Base-by-base conservation (phyloP, 2,329 filamentous ascomycete genomes). In the Diplodia scrobiculata region DNA sequence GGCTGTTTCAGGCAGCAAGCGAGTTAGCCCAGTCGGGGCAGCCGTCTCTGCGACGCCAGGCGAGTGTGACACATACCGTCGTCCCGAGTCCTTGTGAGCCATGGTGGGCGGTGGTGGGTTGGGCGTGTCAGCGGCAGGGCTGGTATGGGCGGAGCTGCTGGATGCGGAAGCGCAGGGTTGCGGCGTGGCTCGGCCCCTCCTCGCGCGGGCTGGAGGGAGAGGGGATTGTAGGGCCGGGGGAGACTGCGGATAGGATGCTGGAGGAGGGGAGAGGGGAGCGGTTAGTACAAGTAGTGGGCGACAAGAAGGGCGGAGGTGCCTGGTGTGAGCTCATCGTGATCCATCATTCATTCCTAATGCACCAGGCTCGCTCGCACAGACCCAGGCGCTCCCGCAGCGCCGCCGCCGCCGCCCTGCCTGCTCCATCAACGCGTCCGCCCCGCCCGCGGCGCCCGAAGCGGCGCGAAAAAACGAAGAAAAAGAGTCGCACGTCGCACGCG, bases 1-100 rank as follows among this genome's bases (percentile, higher is more conserved):
- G 67, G 25, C 65, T 68, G 63, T 58, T 50, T 41, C 52, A 62
- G 51, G 63, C 63, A 58, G 17, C 48, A 21, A 64, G 34, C 63
- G 41, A 55, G 25, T 53, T 53, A 47, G 27, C 51, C 21, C 36
- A 7, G 36, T 65, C 14, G 29, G 10, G 7, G 9, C 5, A 17
- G 7, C 9, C 45, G 36, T 41, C 27, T 32, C 19, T 11, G 11
- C 14, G 2, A 21, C 9, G 1, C 6, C 3, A 11, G 9, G 11
- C 36, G 11, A 32, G 21, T 3, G 19, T n/a, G 45, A 25, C n/a
- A 65, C 63, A 19, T 41, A 65, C 63, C 63, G 63, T 65, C 53
- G 50, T 19, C 52, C 52, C 4, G 52, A 34, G n/a, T 65, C 53
- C 27, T 48, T 51, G 52, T 34, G 27, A 47, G 63, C 51, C 63